Percentiles rank a stretch among this genome's conserved stretches.
These are phyloP conservation scores for Solanum peruvianum DNA, from an alignment of 257 asterid genomes.

Conservation along the genomic window DNA sequence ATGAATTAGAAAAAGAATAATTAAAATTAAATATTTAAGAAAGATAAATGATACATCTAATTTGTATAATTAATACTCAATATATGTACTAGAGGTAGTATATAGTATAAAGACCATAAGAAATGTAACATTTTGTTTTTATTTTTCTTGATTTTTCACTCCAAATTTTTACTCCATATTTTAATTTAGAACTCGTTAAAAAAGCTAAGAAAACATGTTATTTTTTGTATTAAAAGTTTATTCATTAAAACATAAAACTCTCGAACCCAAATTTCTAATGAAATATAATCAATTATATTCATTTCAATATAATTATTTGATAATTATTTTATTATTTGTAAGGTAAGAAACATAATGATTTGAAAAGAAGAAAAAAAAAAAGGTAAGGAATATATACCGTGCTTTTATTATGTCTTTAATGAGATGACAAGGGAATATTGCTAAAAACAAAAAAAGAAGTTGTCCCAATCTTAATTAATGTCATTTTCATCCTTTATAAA, in stretches of 20 bases:
- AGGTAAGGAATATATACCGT: neutral
- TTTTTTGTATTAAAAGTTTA: too few relatives aligned
- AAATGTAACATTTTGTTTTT: neutral
- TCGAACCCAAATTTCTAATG: too few relatives aligned
- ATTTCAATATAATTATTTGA: neutral
- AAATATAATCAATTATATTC: neutral
- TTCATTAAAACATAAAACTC: too few relatives aligned
- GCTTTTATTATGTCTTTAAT: neutral
- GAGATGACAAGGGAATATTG: neutral
- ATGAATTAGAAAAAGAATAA: too few relatives aligned
- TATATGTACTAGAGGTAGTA: neutral
- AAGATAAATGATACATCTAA: too few relatives aligned
- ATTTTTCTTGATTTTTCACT: neutral
- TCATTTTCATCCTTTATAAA: neutral
- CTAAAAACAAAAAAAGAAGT: neutral
- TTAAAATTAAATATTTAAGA: too few relatives aligned
- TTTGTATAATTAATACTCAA: too few relatives aligned
- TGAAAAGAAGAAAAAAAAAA: neutral
- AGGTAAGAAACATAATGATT: neutral
- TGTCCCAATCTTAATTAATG: neutral
- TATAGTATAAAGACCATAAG: neutral
- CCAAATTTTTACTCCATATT: neutral
- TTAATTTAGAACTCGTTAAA: too few relatives aligned
- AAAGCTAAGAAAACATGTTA: neutral
- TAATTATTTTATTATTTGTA: neutral